Conservation (phyloP, 2,329 filamentous ascomycete genomes). For the Colletotrichum orchidophilum region DNA sequence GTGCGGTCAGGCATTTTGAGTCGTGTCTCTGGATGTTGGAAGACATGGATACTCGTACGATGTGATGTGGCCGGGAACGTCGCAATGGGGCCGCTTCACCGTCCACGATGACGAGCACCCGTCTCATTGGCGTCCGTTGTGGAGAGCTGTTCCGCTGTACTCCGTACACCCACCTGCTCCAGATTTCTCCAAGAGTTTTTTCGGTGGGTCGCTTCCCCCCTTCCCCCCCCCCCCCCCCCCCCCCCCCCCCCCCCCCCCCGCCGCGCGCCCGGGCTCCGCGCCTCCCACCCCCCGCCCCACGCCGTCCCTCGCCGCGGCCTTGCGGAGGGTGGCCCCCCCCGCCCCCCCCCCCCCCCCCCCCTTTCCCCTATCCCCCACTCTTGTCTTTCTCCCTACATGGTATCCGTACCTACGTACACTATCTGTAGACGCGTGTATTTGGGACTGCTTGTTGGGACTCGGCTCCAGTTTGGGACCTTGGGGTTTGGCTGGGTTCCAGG, state of each 20-base stretch:
- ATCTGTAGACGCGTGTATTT: no score
- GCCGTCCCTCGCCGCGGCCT: no score
- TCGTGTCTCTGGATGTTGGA: background rate
- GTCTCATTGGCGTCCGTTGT: background rate
- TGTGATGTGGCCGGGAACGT: background rate
- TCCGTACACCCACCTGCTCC: background rate
- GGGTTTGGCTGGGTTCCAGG: no score
- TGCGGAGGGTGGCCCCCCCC: no score
- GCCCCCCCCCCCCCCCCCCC: background rate
- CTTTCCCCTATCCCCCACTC: background rate
- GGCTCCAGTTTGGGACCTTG: background rate
- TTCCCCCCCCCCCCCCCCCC: background rate
- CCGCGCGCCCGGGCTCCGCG: no score
- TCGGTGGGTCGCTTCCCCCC: background rate
- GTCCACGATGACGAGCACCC: background rate
- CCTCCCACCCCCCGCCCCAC: no score
- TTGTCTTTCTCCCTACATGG: no score
- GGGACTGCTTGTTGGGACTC: no score
- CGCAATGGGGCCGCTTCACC: background rate
- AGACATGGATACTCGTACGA: slow-evolving; percentile 23
- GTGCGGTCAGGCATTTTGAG: background rate
- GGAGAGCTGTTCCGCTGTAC: background rate
- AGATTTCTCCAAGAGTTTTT: background rate
- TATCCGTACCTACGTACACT: no score
- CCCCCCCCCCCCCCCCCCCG: no score